Evolutionary conservation across 108 stramenopile species (phyloP), one percentile per base, ranked within the genome.

Genomic region (Stephanodiscus minutulus): DNA sequence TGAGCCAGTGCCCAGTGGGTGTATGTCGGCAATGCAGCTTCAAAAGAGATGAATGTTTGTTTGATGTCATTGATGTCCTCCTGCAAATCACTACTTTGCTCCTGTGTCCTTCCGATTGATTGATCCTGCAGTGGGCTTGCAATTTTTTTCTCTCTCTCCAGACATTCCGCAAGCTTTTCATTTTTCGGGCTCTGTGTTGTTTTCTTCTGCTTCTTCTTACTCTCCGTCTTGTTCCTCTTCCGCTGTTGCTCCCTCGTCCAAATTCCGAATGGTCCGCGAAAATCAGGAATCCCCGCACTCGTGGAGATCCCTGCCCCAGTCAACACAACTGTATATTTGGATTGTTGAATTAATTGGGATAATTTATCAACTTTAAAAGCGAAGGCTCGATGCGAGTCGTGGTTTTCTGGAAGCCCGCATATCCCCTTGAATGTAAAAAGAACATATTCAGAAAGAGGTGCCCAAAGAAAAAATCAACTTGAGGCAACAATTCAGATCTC

Each of bases 291-390:
- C 10, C 97, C 96, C 55, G 88, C 94, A 57, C 67, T 80, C 31
- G 95, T 96, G 50, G 87, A 91, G 44, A 92, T 94, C 20, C 98
- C 98, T 11, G 98, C 98, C n/a, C 98, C 98, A 0, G 98, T 98
- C 49, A 98, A 67, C 7, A 97, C 84, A 9, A 97, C 91, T 3
- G 85, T 74, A 48, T 83, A 73, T 39, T 69, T 46, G 0, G 89
- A 76, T 41, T 66, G 55, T 29, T 73, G 64, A 17, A 96, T 55
- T 41, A 91, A 54, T 69, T 83, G 61, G 15, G 70, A 57, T 25
- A 96, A 74, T 36, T 75, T 76, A 22, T 74, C 76, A 9, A 92
- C 22, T 73, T 93, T 93, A 50, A 61, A 21, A 8, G 65, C 60
- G 7, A 92, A 68, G 28, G 75, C 56, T 43, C 92, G 83, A 12